Evolutionary conservation across 2,329 filamentous ascomycete species (phyloP).

Genomic region (Ascocoryne sarcoides): DNA sequence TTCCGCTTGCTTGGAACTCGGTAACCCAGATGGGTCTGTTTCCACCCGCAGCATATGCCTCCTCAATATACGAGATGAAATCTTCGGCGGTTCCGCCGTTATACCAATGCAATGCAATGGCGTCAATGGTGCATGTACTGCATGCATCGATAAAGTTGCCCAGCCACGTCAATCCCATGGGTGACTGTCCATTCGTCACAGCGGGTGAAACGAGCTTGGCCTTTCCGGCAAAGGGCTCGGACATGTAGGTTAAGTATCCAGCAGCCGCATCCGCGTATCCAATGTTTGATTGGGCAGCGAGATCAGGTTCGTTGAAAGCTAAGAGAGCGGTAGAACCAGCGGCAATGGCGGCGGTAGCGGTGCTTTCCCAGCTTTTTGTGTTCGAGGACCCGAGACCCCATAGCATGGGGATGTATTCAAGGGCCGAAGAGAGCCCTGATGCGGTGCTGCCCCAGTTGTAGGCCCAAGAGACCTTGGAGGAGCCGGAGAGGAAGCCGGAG

Average conservation of each 20-base stretch:
- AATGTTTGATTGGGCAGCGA: slow-evolving; percentile 46
- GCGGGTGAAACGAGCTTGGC: slow-evolving; percentile 38
- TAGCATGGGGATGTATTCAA: slow-evolving; percentile 60
- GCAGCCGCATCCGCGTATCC: slow-evolving; percentile 29
- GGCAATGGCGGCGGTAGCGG: slow-evolving; percentile 43
- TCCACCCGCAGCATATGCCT: slow-evolving; percentile 31
- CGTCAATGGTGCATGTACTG: slow-evolving; percentile 35
- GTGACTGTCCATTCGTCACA: slow-evolving; percentile 37
- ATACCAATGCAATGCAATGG: slow-evolving; percentile 40
- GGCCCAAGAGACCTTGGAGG: slow-evolving; percentile 44
- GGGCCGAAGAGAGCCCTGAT: slow-evolving; percentile 30
- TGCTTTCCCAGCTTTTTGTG: slow-evolving; percentile 40
- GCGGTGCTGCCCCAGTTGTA: slow-evolving; percentile 58
- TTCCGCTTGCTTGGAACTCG: slow-evolving; percentile 34
- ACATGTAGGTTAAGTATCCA: slow-evolving; percentile 35
- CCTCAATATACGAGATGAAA: slow-evolving; percentile 35
- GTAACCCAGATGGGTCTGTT: slow-evolving; percentile 37
- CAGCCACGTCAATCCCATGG: slow-evolving; percentile 37
- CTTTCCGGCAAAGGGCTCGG: slow-evolving; percentile 35
- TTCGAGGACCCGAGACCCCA: slow-evolving; percentile 43
- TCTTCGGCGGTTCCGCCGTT: slow-evolving; percentile 28
- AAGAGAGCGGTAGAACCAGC: slow-evolving; percentile 49
- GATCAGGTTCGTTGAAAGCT: slow-evolving; percentile 67
- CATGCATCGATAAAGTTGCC: slow-evolving; percentile 35
- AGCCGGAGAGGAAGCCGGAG: slow-evolving; percentile 36